Conservation (phyloP, 495 filamentous ascomycete species). For the Trichoderma asperelloides region DNA sequence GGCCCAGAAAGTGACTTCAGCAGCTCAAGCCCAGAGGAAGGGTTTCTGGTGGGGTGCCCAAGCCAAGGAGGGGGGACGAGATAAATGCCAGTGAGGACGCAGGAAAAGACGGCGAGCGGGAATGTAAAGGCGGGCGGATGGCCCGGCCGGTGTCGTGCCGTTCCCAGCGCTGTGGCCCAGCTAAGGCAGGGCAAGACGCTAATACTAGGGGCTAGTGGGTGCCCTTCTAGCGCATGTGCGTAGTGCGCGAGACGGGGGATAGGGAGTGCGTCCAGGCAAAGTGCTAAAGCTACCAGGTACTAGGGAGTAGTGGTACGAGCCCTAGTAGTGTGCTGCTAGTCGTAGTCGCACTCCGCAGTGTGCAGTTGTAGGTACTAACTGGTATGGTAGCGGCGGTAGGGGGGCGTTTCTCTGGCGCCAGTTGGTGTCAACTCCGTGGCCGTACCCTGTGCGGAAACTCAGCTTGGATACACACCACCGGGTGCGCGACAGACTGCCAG, state of each 20-base stretch:
- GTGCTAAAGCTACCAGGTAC: not conserved
- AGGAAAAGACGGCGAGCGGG: constrained; percentile 6
- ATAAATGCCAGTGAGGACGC: constrained; percentile 7
- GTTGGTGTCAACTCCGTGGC: not conserved
- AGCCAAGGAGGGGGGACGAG: constrained; percentile 2
- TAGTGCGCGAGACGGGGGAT: not conserved
- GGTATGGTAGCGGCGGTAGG: not conserved
- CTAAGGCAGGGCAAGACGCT: constrained; percentile 8
- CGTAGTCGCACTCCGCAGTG: not conserved
- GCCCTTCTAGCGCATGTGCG: constrained; percentile 5
- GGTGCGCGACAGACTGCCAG: not conserved
- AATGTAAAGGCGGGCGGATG: constrained; percentile 8
- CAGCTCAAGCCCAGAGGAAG: not conserved
- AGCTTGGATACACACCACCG: constrained; percentile 2
- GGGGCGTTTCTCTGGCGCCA: not conserved
- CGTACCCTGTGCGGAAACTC: constrained; percentile 4
- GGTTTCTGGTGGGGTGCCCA: constrained; percentile 3
- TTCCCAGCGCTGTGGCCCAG: constrained; percentile 8
- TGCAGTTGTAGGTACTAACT: not conserved
- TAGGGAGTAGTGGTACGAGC: not conserved
- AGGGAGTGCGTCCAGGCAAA: not conserved
- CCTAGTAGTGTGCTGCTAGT: not conserved
- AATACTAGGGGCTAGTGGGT: constrained; percentile 5
- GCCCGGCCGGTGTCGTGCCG: constrained; percentile 7
- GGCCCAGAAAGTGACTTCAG: not conserved